Evolutionary conservation across 345 rosid species (phyloP), one percentile per base, ranked within the genome.

Genomic region (Adansonia digitata): DNA sequence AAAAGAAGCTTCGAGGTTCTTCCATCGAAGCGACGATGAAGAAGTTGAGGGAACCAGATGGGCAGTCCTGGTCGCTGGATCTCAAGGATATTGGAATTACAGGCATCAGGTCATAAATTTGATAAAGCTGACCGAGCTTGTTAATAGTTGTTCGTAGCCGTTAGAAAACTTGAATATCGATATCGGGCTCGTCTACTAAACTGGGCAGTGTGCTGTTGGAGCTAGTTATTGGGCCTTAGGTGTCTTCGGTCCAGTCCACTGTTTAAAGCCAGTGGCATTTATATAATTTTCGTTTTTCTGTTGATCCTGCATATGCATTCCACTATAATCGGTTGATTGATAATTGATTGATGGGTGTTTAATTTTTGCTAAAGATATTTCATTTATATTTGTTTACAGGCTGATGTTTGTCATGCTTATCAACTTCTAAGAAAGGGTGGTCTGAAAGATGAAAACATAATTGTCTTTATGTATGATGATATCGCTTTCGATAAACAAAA

Each of bases 11-110:
- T 79, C 87, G 1, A 88, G 76, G 43, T 91, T 90, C 80, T 89
- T 92, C 81, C 85, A 84, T 26, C 78, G 78, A 5, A 56, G 27
- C 34, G 74, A 42, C 2, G 88, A 31, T 5, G 82, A 79, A 35
- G 94, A 84, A 17, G 81, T 87, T 1, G 22, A 82, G 13, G 98
- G 97, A 39, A 92, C 97, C 0, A 84, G 94, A 82, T 95, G 99
- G 99, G 99, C 98, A 70, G 91, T 96, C 63, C 83, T 96, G 43
- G 86, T 92, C 74, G 99, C 98, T 8, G 98, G 99, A 84, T 96
- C 99, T 20, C 88, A 80, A 27, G 99, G 98, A 34, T 96, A 89
- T 72, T 87, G 97, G 97, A 96, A 96, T 78, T 96, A 96, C 82
- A 80, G 98, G 74, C 99, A 96, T 56, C 98, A 96, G 94, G 99